A percentile compares a stretch with the other conserved stretches of the same genome.
phyloP scores from a whole-genome alignment of 208 protist genomes.

The Trypanosoma cruzi region DNA sequence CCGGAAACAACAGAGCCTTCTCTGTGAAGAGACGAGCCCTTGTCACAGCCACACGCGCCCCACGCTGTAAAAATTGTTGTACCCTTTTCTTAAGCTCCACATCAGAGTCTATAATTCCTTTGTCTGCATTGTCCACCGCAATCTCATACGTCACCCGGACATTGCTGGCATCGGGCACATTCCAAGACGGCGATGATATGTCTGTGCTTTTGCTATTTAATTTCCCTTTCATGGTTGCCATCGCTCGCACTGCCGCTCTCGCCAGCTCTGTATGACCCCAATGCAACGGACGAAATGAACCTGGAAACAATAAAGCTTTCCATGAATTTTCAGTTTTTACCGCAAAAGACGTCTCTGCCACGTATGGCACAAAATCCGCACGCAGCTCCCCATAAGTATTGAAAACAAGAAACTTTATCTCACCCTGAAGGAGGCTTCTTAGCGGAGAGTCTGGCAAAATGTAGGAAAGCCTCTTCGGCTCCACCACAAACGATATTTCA shows the following conservation, averaged over 20 bases:
- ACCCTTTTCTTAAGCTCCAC: slow-evolving; percentile 48
- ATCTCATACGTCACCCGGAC: slow-evolving; percentile 70
- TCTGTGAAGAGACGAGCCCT: slow-evolving; percentile 57
- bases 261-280: slow-evolving; percentile 80
- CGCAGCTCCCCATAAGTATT: slow-evolving; percentile 62
- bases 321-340: not conserved
- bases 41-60: slow-evolving; percentile 64
- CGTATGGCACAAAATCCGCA: slow-evolving; percentile 4
- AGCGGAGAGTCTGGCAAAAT: slow-evolving; percentile 5
- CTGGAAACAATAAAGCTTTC: slow-evolving; percentile 60
- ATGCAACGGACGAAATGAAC: slow-evolving; percentile 77
- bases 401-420: slow-evolving; percentile 39
- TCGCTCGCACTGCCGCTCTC: slow-evolving; percentile 32
- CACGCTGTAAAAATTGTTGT: slow-evolving; percentile 46
- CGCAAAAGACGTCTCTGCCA: not conserved
- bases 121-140: slow-evolving; percentile 57
- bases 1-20: slow-evolving; percentile 66
- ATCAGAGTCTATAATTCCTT: slow-evolving; percentile 32
- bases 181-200: too few relatives aligned
- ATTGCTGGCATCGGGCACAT: not conserved
- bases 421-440: slow-evolving; percentile 19
- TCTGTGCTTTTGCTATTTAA: not conserved
- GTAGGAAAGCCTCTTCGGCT: not conserved
- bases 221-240: slow-evolving; percentile 13
- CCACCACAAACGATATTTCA: not conserved